These are phyloP conservation scores for Globisporangium spinosum DNA, from an alignment of 352 stramenopile species.

Conservation along the genomic window DNA sequence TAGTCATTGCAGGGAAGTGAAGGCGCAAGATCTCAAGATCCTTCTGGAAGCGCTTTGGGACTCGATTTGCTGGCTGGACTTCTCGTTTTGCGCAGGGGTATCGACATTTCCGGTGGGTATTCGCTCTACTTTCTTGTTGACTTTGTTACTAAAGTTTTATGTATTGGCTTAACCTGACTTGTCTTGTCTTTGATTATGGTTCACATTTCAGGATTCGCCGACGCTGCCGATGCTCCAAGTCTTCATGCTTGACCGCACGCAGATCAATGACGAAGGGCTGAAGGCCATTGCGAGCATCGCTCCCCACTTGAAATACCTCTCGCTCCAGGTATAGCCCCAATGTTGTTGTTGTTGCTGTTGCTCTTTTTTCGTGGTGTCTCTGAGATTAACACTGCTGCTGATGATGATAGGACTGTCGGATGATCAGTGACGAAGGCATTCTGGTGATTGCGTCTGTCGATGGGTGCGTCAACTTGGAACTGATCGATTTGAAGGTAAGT, in stretches of 20 bases:
- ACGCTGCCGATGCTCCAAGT: slow-evolving; percentile 43
- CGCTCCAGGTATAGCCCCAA: slow-evolving; percentile 43
- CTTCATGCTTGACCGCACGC: slow-evolving; percentile 59
- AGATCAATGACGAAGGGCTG: slow-evolving; percentile 44
- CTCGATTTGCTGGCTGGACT: slow-evolving; percentile 44
- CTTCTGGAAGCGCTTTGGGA: slow-evolving; percentile 29
- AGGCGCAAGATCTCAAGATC: slow-evolving; percentile 27
- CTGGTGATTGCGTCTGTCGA: slow-evolving; percentile 27
- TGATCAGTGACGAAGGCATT: slow-evolving; percentile 44
- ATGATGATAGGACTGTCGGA: slow-evolving; percentile 43
- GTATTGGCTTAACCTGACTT: neutral
- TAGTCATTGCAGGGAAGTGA: slow-evolving; percentile 33
- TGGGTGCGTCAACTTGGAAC: slow-evolving; percentile 33
- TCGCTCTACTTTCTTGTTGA: neutral
- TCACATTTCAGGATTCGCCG: slow-evolving; percentile 12
- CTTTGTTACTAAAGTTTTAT: neutral
- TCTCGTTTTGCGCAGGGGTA: slow-evolving; percentile 48
- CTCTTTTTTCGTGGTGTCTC: neutral
- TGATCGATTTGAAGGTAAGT: slow-evolving; percentile 65
- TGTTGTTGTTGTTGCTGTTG: neutral
- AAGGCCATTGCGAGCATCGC: slow-evolving; percentile 28
- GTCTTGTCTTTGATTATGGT: neutral
- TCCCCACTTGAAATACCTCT: slow-evolving; percentile 53
- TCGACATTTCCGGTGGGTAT: slow-evolving; percentile 35
- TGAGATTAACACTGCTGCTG: neutral